These are phyloP conservation scores for Clarireedia homoeocarpa DNA, from an alignment of 2,329 filamentous ascomycete genomes.

Conservation along the genomic window DNA sequence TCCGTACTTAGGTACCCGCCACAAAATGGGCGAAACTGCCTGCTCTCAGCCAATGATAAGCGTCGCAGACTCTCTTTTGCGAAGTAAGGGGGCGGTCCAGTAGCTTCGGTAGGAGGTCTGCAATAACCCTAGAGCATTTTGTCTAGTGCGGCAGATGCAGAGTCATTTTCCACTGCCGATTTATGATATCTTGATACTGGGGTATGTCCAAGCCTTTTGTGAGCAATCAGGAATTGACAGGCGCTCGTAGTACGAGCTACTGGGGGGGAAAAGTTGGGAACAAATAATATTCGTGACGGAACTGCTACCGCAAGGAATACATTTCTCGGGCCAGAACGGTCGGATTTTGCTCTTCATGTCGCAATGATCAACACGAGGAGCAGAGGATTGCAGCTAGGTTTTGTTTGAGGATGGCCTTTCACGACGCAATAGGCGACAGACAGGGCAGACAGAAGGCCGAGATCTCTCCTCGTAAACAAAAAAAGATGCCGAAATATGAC, in stretches of 20 bases:
- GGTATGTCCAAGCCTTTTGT: not conserved
- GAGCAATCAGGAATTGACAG: not conserved
- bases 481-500: constrained; percentile 4
- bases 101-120: not conserved
- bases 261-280: too few species aligned
- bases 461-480: not conserved
- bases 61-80: not conserved
- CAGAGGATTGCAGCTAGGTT: not conserved
- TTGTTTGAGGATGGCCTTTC: not conserved
- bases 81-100: not conserved
- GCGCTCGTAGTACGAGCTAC: too few species aligned
- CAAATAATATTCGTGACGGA: not conserved
- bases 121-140: not conserved
- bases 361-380: constrained; percentile 1
- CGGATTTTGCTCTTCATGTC: not conserved
- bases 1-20: not conserved
- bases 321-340: not conserved
- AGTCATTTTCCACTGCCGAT: constrained; percentile 3
- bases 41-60: not conserved
- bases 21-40: not conserved
- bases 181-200: not conserved
- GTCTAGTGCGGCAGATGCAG: constrained; percentile 6
- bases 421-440: not conserved
- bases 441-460: constrained; percentile 1
- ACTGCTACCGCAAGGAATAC: not conserved